Percentiles rank a stretch among this genome's conserved stretches.
Evolutionary conservation across 1,139 yeast genomes (phyloP).

Genomic region (Yamadazyma aaseri): DNA sequence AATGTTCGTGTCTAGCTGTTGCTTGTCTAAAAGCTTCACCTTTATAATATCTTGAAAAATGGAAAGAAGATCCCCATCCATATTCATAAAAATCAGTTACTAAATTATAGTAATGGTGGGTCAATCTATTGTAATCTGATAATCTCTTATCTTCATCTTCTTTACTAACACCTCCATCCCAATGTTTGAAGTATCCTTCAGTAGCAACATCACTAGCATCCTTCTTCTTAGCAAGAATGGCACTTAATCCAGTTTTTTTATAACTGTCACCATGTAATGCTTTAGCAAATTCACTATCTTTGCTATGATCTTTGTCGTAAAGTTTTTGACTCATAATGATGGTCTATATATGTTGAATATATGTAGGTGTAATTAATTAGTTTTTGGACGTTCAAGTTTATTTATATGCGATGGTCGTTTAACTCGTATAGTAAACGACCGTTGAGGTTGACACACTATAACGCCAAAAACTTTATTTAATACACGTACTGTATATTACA

Average conservation of each 20-base stretch:
- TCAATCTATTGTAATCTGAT: constrained; percentile 81
- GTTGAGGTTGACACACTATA: no score
- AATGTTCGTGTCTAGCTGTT: constrained; percentile 96
- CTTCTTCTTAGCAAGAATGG: constrained; percentile 71
- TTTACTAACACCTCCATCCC: constrained; percentile 88
- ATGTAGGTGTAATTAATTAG: neutral
- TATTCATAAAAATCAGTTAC: constrained; percentile 97
- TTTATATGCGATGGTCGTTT: constrained; percentile 13
- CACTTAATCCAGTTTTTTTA: constrained; percentile 68
- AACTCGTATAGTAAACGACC: constrained; percentile 10
- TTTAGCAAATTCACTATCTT: constrained; percentile 68
- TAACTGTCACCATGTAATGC: constrained; percentile 83
- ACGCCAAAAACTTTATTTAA: neutral
- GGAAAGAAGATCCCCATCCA: constrained; percentile 99
- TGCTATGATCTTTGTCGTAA: constrained; percentile 40
- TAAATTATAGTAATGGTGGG: constrained; percentile 94
- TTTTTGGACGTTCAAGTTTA: constrained; percentile 3
- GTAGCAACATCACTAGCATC: constrained; percentile 82
- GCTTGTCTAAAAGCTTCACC: constrained; percentile 96
- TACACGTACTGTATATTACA: constrained; percentile 12
- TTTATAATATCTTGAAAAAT: constrained; percentile 87
- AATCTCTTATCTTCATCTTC: constrained; percentile 74
- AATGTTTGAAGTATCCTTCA: constrained; percentile 90
- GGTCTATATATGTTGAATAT: constrained; percentile 5
- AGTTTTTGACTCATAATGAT: constrained; percentile 17